Evolutionary conservation across 352 stramenopile genomes (phyloP).

Genomic region (Globisporangium ultimum): DNA sequence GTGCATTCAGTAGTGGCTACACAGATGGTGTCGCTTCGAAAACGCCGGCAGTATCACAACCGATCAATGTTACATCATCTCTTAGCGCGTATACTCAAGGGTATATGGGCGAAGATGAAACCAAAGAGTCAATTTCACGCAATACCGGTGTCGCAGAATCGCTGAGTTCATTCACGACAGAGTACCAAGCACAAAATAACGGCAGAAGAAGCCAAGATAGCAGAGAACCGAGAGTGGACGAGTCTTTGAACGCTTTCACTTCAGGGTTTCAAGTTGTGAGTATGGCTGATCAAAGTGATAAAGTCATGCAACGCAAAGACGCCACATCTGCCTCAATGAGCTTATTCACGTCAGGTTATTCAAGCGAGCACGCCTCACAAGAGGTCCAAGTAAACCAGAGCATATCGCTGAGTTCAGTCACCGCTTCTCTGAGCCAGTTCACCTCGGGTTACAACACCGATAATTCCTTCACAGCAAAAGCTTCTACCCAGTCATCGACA

Average conservation of each 20-base stretch:
- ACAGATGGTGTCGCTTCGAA: background rate
- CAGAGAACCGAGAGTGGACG: constrained; percentile 14
- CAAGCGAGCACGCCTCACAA: background rate
- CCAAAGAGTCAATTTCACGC: background rate
- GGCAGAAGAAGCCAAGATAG: constrained; percentile 1
- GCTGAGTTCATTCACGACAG: constrained; percentile 21
- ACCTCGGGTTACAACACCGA: constrained; percentile 18
- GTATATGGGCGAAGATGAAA: background rate
- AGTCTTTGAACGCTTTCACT: constrained; percentile 40
- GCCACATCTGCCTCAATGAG: constrained; percentile 27
- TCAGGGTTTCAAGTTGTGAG: constrained; percentile 19
- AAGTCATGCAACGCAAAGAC: constrained; percentile 15
- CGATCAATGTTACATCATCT: background rate
- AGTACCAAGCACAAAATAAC: constrained; percentile 11
- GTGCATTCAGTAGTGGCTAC: constrained; percentile 33
- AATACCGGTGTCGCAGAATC: constrained; percentile 6
- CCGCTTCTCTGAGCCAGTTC: constrained; percentile 27
- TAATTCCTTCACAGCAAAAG: background rate
- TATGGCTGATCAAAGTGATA: background rate
- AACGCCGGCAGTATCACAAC: background rate
- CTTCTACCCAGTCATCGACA: background rate
- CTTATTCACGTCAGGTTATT: constrained; percentile 25
- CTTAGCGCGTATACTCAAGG: constrained; percentile 2
- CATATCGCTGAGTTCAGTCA: constrained; percentile 10
- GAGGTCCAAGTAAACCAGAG: constrained; percentile 1